A percentile compares a stretch with the other conserved stretches of the same genome.
Evolutionary conservation across 306 rosid genomes (phyloP).

Genomic region (Lathyrus sativus): DNA sequence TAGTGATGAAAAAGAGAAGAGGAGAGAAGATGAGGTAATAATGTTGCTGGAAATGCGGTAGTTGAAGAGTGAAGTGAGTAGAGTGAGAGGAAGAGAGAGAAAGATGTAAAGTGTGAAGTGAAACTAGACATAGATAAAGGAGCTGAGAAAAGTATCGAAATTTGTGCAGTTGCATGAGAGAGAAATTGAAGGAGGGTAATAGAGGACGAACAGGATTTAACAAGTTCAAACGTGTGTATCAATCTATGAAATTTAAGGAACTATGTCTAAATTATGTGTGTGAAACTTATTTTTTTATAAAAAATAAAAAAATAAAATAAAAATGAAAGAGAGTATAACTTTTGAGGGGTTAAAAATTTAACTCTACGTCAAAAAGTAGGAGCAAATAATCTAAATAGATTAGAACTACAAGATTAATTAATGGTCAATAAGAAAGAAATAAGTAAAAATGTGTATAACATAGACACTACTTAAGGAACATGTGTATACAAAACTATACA

Average conservation of each 20-base stretch:
- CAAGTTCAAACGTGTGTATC: background rate
- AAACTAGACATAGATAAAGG: constrained; percentile 41
- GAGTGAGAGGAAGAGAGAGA: constrained; percentile 19
- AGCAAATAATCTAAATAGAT: too few relatives aligned
- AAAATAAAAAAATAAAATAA: too few relatives aligned
- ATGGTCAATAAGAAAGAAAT: too few relatives aligned
- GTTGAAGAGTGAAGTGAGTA: constrained; percentile 30
- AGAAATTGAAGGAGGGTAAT: constrained; percentile 3
- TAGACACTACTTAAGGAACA: too few relatives aligned
- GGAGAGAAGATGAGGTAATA: constrained; percentile 23
- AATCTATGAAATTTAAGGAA: background rate
- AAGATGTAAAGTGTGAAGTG: constrained; percentile 30
- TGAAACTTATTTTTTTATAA: too few relatives aligned
- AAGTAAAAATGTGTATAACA: too few relatives aligned
- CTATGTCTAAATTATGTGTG: background rate
- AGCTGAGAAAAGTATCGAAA: constrained; percentile 36
- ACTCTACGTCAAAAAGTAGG: too few relatives aligned
- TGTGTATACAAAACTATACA: too few relatives aligned
- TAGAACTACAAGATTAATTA: too few relatives aligned
- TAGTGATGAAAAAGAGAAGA: constrained; percentile 13
- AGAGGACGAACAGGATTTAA: background rate
- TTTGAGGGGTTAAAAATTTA: too few relatives aligned
- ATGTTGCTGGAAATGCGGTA: constrained; percentile 29
- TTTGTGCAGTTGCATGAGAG: constrained; percentile 50
- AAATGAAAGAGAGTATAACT: too few relatives aligned